Evolutionary conservation across 2,329 filamentous ascomycete genomes (phyloP).

Genomic region (Talaromyces atroroseus): DNA sequence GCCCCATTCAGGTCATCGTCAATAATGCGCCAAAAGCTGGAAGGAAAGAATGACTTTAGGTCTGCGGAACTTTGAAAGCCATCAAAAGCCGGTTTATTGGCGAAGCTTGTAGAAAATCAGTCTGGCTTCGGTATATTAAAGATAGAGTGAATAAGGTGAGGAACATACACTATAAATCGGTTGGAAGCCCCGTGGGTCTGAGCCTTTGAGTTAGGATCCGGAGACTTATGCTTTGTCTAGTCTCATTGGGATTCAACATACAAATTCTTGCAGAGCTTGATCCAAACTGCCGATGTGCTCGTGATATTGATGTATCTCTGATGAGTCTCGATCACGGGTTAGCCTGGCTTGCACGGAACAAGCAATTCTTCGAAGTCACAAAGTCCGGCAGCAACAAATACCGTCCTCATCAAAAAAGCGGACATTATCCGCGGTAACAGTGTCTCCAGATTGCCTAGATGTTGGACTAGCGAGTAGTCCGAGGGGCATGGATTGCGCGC

Average conservation of each 20-base stretch:
- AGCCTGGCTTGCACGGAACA: neutral
- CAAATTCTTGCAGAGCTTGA: neutral
- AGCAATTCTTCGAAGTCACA: neutral
- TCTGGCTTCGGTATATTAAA: neutral
- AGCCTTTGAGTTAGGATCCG: neutral
- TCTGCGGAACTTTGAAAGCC: neutral
- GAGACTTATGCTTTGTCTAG: neutral
- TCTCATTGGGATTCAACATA: neutral
- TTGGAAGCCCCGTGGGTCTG: neutral
- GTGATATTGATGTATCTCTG: neutral
- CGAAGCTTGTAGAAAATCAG: neutral
- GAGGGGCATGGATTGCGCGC: neutral
- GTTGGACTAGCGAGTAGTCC: neutral
- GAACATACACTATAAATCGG: slow-evolving; percentile 6
- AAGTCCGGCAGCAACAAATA: neutral
- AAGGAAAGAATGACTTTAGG: slow-evolving; percentile 6
- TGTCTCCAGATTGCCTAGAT: neutral
- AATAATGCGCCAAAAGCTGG: slow-evolving; percentile 7
- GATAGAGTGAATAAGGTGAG: neutral
- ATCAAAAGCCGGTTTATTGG: neutral
- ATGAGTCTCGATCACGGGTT: neutral
- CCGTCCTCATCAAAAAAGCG: neutral
- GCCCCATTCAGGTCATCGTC: slow-evolving; percentile 11
- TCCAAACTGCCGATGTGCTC: neutral
- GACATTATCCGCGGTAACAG: neutral